Evolutionary conservation across 192 early-diverging fungal species (phyloP).

Genomic region (Rhizophagus prolifer): DNA sequence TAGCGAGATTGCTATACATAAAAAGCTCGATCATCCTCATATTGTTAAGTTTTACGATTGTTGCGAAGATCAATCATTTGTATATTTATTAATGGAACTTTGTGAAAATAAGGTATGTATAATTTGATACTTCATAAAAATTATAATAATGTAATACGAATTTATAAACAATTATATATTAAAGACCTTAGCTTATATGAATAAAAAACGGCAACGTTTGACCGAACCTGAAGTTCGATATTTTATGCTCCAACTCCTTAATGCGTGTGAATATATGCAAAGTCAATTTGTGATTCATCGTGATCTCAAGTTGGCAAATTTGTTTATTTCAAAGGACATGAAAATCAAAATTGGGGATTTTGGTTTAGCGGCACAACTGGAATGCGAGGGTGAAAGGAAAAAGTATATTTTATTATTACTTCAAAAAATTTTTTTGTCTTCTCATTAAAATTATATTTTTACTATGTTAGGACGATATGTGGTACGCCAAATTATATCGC

Average conservation of each 20-base stretch:
- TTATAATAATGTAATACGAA: background rate
- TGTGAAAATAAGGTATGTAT: constrained; percentile 76
- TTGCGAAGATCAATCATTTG: constrained; percentile 86
- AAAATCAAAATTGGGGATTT: constrained; percentile 94
- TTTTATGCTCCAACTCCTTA: constrained; percentile 79
- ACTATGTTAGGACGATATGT: constrained; percentile 73
- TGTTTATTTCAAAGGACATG: constrained; percentile 82
- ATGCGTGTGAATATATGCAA: constrained; percentile 83
- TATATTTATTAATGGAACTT: constrained; percentile 90
- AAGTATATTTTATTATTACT: constrained; percentile 51
- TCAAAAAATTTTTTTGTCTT: background rate
- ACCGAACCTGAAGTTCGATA: constrained; percentile 90
- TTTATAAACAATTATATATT: background rate
- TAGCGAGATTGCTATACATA: constrained; percentile 81
- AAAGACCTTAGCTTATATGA: constrained; percentile 82
- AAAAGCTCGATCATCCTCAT: constrained; percentile 65
- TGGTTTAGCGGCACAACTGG: constrained; percentile 84
- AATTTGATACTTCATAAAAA: background rate
- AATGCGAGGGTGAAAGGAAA: constrained; percentile 83
- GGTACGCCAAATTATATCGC: constrained; percentile 99
- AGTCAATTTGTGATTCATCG: constrained; percentile 80
- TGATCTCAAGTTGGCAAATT: constrained; percentile 94
- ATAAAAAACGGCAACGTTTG: constrained; percentile 72
- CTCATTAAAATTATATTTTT: background rate
- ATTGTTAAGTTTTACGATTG: constrained; percentile 79